Evolutionary conservation across 2,329 filamentous ascomycete genomes (phyloP).

Genomic region (Pseudopithomyces maydicus): DNA sequence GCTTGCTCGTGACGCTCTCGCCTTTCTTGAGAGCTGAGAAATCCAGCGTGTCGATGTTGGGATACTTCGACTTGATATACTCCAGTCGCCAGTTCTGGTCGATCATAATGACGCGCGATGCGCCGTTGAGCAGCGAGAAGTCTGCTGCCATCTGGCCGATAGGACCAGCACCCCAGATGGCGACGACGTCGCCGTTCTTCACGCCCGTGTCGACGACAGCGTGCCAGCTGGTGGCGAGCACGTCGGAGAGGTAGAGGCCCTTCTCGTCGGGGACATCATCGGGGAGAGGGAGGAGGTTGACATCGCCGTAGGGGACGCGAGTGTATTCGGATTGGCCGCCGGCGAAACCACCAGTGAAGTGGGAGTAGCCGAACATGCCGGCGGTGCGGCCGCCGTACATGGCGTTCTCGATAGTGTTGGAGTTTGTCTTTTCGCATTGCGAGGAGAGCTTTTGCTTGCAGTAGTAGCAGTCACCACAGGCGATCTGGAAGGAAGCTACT

Average conservation of each 20-base stretch:
- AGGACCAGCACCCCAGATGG: conserved; percentile 85
- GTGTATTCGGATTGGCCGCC: conserved; percentile 89
- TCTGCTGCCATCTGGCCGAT: conserved; percentile 80
- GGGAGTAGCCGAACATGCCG: conserved; percentile 64
- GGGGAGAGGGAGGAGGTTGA: conserved; percentile 80
- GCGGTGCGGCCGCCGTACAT: conserved; percentile 82
- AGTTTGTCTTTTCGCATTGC: conserved; percentile 80
- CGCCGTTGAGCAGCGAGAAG: conserved; percentile 72
- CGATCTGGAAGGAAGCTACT: conserved; percentile 86
- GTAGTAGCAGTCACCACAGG: conserved; percentile 71
- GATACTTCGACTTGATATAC: conserved; percentile 68
- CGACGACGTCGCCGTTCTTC: conserved; percentile 76
- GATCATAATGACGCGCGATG: conserved; percentile 76
- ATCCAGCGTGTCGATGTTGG: conserved; percentile 71
- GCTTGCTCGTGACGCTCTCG: conserved; percentile 69
- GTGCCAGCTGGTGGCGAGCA: conserved; percentile 79
- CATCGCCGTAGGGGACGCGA: conserved; percentile 77
- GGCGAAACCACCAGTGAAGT: conserved; percentile 85
- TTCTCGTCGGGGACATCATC: conserved; percentile 84
- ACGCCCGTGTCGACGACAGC: conserved; percentile 82
- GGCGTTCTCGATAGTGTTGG: conserved; percentile 70
- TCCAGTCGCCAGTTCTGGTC: conserved; percentile 75
- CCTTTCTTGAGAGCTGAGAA: conserved; percentile 67
- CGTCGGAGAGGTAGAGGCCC: conserved; percentile 79
- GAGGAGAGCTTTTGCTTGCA: conserved; percentile 80